Evolutionary conservation across 179 eudicot species (phyloP), one percentile per base, ranked within the genome.

Genomic region (Kewa caespitosa): DNA sequence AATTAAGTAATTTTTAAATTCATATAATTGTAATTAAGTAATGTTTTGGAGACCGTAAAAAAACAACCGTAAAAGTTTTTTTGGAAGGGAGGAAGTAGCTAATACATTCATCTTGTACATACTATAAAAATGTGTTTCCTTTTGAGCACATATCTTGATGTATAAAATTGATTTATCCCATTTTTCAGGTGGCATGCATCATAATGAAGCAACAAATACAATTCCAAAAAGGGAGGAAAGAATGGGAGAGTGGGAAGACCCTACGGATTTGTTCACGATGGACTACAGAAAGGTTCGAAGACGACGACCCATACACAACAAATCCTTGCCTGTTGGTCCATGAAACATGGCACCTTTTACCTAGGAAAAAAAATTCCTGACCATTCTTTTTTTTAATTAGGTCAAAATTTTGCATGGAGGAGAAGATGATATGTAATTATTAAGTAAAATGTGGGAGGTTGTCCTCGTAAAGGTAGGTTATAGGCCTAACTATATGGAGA

Each of bases 281-380:
- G 86, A 83, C 54, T 83, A 83, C 32, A 69, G 75, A 14, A 69
- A 65, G 46, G 79, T 76, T 6, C 70, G 83, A 77, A 80, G 76
- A 80, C 46, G 86, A 80, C 79, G 76, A 28, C 86, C 83, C 23
- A 80, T 83, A 33, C 86, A 80, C 74, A 80, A 83, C 67, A 76
- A 83, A 66, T 72, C 82, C 18, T 31, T 75, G 64, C 85, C 63
- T 17, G 55, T 48, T 41, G 71, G 61, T 75, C 85, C 85, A 43
- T 82, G 48, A 82, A 79, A 74, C 82, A 81, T 69, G 84, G 9
- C 76, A 17, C 50, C 22, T 72, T 61, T 69, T 61, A 9, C 5
- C 34, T 60, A 46, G 36, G 52, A 60, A 46, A 30, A 8, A 46
- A 46, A 37, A 31, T 1, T 54, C 54, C 55, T 12, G 78, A 62